Conservation (phyloP, 805 yeast species). For the Yarrowia phangngaensis region DNA sequence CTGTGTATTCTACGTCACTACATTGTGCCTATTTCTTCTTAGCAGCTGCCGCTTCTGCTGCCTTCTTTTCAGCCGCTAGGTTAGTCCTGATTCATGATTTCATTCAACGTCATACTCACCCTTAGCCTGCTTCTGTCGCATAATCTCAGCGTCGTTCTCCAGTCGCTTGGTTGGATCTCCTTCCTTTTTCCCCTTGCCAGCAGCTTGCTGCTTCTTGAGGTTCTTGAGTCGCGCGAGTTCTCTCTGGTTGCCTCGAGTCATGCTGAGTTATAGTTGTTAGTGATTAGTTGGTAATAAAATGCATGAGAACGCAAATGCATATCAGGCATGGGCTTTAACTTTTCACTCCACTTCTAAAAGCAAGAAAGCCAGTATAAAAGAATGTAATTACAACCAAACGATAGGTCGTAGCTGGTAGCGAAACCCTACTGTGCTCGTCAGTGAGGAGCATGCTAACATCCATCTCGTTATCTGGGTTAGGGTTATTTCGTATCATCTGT, state of each 20-base stretch:
- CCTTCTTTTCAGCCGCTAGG: slow-evolving; percentile 27
- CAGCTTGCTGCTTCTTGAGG: slow-evolving; percentile 66
- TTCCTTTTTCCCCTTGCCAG: slow-evolving; percentile 59
- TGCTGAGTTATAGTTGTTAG: slow-evolving; percentile 35
- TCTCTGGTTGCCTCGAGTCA: slow-evolving; percentile 97
- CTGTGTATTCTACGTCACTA: slow-evolving; percentile 25
- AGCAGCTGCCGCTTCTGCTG: slow-evolving; percentile 27
- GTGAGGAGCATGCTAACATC: too few species aligned
- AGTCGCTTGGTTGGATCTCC: slow-evolving; percentile 85
- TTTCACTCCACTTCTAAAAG: too few species aligned
- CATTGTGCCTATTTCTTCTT: slow-evolving; percentile 26
- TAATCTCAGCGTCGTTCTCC: slow-evolving; percentile 85
- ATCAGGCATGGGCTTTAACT: too few species aligned
- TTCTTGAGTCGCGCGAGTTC: slow-evolving; percentile 89
- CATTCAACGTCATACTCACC: slow-evolving; percentile 44
- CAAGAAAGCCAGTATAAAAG: too few species aligned
- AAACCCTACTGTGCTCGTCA: too few species aligned
- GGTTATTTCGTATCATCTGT: too few species aligned
- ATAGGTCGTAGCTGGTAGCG: too few species aligned
- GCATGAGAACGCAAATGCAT: too few species aligned
- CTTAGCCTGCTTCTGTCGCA: slow-evolving; percentile 82
- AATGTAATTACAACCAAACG: too few species aligned
- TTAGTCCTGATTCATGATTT: slow-evolving; percentile 3
- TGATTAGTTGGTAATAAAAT: too few species aligned
- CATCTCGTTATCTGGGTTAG: too few species aligned